Evolutionary conservation across 306 rosid genomes (phyloP).

Genomic region (Gastrolobium villosum): DNA sequence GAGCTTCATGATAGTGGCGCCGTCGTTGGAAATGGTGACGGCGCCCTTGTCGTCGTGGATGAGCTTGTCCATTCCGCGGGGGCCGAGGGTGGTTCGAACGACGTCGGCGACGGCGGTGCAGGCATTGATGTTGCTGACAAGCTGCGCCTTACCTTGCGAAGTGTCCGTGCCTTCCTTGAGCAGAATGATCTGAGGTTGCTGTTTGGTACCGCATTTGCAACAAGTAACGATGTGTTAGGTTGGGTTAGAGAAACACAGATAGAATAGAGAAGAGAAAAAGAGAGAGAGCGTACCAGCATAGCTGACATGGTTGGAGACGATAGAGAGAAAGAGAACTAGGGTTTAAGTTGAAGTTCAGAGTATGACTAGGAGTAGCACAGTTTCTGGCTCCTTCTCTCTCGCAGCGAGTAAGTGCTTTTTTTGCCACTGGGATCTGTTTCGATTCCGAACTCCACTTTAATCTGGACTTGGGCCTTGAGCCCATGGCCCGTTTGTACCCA

Average conservation of each 20-base stretch:
- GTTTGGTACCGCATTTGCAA: slow-evolving; percentile 56
- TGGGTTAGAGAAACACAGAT: background rate
- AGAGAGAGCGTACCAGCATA: slow-evolving; percentile 72
- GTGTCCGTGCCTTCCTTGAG: slow-evolving; percentile 97
- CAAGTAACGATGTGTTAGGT: slow-evolving; percentile 27
- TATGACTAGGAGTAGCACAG: slow-evolving; percentile 1
- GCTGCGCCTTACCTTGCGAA: slow-evolving; percentile 94
- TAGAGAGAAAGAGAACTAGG: slow-evolving; percentile 53
- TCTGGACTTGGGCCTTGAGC: slow-evolving; percentile 28
- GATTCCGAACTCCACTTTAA: background rate
- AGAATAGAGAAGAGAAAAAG: background rate
- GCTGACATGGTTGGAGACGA: slow-evolving; percentile 74
- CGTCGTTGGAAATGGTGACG: slow-evolving; percentile 96
- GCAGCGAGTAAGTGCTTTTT: background rate
- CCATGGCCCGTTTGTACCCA: background rate
- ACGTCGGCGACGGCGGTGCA: slow-evolving; percentile 95
- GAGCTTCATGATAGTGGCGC: slow-evolving; percentile 98
- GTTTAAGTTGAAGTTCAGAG: slow-evolving; percentile 48
- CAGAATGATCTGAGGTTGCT: slow-evolving; percentile 99
- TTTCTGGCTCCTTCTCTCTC: slow-evolving; percentile 38
- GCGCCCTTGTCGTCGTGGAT: slow-evolving; percentile 90
- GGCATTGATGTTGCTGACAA: slow-evolving; percentile 96
- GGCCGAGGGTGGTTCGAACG: slow-evolving; percentile 91
- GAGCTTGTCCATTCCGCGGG: slow-evolving; percentile 99
- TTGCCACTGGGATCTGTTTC: slow-evolving; percentile 1